Conservation (phyloP, 805 yeast species). For the Komagataella phaffii region DNA sequence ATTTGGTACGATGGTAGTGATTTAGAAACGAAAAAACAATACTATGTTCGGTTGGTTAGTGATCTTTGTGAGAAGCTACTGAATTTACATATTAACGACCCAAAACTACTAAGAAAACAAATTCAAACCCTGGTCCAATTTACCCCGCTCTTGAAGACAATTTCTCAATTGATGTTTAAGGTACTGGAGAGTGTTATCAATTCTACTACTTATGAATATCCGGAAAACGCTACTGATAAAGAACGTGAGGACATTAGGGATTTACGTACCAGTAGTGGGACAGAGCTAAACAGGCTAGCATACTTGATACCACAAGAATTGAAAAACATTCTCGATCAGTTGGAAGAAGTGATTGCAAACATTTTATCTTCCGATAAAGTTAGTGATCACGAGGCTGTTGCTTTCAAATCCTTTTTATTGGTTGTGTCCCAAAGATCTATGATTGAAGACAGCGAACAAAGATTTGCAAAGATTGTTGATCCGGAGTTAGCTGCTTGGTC, state of each 20-base stretch:
- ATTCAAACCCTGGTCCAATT: conserved; percentile 90
- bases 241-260: conserved; percentile 74
- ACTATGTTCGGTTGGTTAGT: conserved; percentile 45
- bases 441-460: conserved; percentile 49
- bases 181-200: conserved; percentile 76
- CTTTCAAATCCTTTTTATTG: conserved; percentile 81
- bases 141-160: conserved; percentile 77
- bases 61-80: conserved; percentile 62
- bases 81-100: conserved; percentile 65
- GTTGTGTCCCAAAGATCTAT: conserved; percentile 86
- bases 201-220: conserved; percentile 74
- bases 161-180: conserved; percentile 59
- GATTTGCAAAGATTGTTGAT: conserved; percentile 82
- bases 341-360: conserved; percentile 68
- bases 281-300: conserved; percentile 88
- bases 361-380: conserved; percentile 59
- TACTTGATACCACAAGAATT: conserved; percentile 89
- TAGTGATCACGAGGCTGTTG: conserved; percentile 84
- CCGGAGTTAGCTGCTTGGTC: conserved; percentile 92
- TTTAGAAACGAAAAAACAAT: conserved; percentile 36
- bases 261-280: conserved; percentile 82
- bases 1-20: conserved; percentile 67
- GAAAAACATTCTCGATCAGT: conserved; percentile 64
- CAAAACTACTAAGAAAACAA: conserved; percentile 69
- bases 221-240: conserved; percentile 53